These are phyloP conservation scores for Tetrapisispora namnaoensis DNA, from an alignment of 805 yeast genomes.

Conservation along the genomic window DNA sequence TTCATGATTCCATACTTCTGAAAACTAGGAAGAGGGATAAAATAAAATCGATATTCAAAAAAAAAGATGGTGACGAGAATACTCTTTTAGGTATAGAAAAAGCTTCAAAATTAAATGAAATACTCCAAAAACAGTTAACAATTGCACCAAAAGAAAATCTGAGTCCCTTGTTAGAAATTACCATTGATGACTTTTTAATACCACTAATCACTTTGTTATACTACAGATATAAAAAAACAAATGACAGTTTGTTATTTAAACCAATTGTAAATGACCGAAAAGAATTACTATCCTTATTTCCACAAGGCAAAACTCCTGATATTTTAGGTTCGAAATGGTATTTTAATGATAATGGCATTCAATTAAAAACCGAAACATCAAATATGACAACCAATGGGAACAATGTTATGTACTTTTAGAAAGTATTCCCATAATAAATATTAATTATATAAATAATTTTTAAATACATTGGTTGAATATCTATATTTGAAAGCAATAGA, in stretches of 20 bases:
- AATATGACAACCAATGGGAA: too few relatives aligned
- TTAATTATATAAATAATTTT: background rate
- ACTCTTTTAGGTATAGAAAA: background rate
- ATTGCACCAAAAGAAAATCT: slow-evolving; percentile 6
- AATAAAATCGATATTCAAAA: slow-evolving; percentile 7
- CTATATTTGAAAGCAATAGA: background rate
- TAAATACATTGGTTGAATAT: background rate
- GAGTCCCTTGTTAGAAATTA: slow-evolving; percentile 17
- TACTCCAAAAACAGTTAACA: background rate
- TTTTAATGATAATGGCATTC: slow-evolving; percentile 8
- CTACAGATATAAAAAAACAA: slow-evolving; percentile 23
- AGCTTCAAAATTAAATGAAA: background rate
- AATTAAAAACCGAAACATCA: background rate
- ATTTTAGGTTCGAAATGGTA: slow-evolving; percentile 17
- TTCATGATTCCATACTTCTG: slow-evolving; percentile 4
- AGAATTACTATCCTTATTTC: slow-evolving; percentile 11
- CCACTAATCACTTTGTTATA: slow-evolving; percentile 20
- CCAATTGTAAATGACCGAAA: slow-evolving; percentile 12
- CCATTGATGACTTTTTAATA: slow-evolving; percentile 20
- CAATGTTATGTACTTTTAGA: background rate
- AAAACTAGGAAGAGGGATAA: slow-evolving; percentile 8
- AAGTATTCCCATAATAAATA: background rate
- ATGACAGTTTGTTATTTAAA: slow-evolving; percentile 23
- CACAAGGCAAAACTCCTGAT: slow-evolving; percentile 22
- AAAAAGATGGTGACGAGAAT: background rate